A percentile compares a stretch with the other conserved stretches of the same genome.
These are phyloP conservation scores for Hemileia vastatrix DNA, from an alignment of 1,284 basidiomycete species.

Conservation along the genomic window DNA sequence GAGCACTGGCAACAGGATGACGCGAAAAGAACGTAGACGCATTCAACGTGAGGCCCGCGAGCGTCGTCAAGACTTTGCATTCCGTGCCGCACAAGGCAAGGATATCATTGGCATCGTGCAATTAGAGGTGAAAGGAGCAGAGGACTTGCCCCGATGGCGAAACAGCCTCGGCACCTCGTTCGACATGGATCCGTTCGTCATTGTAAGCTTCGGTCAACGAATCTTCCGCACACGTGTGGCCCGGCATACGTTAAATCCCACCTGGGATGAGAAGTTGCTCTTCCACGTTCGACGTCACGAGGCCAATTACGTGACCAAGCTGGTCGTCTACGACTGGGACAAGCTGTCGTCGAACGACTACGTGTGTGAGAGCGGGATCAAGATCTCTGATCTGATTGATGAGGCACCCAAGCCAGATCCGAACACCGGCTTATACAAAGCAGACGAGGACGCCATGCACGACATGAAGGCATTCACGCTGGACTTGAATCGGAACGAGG, in stretches of 20 bases:
- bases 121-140: conserved; percentile 37
- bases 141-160: conserved; percentile 37
- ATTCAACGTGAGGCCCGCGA: no score
- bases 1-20: background rate
- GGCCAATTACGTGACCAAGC: conserved; percentile 33
- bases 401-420: no score
- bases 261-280: conserved; percentile 42
- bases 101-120: conserved; percentile 41
- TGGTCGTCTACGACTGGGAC: conserved; percentile 42
- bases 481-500: no score
- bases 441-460: conserved; percentile 56
- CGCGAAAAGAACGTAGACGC: background rate
- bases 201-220: conserved; percentile 38
- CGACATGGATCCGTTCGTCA: conserved; percentile 39
- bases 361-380: conserved; percentile 36
- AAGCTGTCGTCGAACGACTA: conserved; percentile 39
- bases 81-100: no score
- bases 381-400: conserved; percentile 28
- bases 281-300: conserved; percentile 39
- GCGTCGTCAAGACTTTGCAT: background rate
- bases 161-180: conserved; percentile 32
- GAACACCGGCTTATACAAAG: no score
- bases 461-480: conserved; percentile 1
- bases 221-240: conserved; percentile 40
- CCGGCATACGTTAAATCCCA: conserved; percentile 39